Base-by-base conservation (phyloP, 2,329 filamentous ascomycete species). In the Pseudonectria foliicola region DNA sequence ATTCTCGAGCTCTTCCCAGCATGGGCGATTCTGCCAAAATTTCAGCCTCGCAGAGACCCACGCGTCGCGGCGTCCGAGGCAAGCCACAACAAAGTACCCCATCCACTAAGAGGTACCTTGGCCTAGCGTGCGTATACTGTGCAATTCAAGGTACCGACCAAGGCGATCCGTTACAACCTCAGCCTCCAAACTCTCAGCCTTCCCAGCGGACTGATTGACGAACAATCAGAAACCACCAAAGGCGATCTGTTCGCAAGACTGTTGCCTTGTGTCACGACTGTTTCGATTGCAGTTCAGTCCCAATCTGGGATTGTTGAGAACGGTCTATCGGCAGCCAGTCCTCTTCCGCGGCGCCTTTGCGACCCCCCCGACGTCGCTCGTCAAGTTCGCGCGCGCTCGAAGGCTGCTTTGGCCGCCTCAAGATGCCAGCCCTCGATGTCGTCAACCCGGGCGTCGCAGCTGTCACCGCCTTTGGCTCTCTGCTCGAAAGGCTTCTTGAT, bases 401-500 rank as follows among this genome's bases (percentile, higher is more conserved):
- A 40, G 39, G 29, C 42, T 33, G 31, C 11, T 29, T 29, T 35
- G 38, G 37, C 29, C 36, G 32, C 31, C 35, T 30, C 50, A 60
- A 53, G 38, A 73, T 82, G 77, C 67, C 71, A 39, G 67, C 66
- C 26, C 59, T 68, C 31, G 60, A 62, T 31, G 45, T 61, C 27
- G 55, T 61, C 30, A 67, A 63, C 46, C 63, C 70, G 38, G 68
- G 70, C 43, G 62, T 79, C 30, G 57, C 66, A 33, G 68, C 70
- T 33, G 75, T 81, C 34, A 64, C 64, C 27, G 60, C 66, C 16
- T 77, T 81, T 47, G 63, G 61, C 25, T 51, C 55, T 16, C 64
- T 82, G 15, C 63, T 87, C 23, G 61, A 69, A 27, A 60, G 70
- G 26, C 68, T 85, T 24, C 63, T 88, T 27, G 55, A 62, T 25